Evolutionary conservation across 805 yeast genomes (phyloP), one percentile per base, ranked within the genome.

Genomic region (Cyberlindnera maritima): DNA sequence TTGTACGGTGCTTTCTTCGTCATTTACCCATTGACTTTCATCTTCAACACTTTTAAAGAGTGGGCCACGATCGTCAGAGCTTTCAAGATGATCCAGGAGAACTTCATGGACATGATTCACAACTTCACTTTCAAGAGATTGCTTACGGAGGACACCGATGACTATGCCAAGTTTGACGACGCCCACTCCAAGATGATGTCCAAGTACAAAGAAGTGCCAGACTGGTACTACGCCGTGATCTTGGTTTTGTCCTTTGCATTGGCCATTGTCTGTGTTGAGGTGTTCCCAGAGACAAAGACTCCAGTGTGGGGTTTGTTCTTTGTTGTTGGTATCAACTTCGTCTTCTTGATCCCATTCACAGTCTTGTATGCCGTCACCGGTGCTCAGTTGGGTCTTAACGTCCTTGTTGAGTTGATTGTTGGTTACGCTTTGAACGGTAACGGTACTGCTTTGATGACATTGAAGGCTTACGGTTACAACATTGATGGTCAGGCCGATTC

Each of bases 401-500:
- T 77, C 12, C 63, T 80, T 51, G 80, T 76, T 43, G 82, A 79
- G 60, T 69, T 81, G 56, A 75, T 81, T 48, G 65, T 76, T 42
- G 82, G 83, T 26, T 77, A 78, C 54, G 79, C 81, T 4, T 57
- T 76, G 3, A 50, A 23, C 18, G 80, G 81, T 40, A 76, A 79
- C 44, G 82, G 80, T 25, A 59, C 68, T 38, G 83, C 83, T 5
- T 62, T 78, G 44, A 76, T 75, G 70, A 67, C 75, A 13, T 59
- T 79, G 48, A 78, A 79, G 49, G 74, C 77, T 1, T 72, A 69
- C 43, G 82, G 81, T 36, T 76, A 79, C 42, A 81, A 80, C 57
- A 78, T 81, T 51, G 83, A 79, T 58, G 76, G 76, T 26, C 87
- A 81, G 63, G 85, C 88, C 13, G 80, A 81, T 50, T 75, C 70